These are phyloP conservation scores for Wilcoxina mikolae DNA, from an alignment of 495 filamentous ascomycete species.

Conservation along the genomic window DNA sequence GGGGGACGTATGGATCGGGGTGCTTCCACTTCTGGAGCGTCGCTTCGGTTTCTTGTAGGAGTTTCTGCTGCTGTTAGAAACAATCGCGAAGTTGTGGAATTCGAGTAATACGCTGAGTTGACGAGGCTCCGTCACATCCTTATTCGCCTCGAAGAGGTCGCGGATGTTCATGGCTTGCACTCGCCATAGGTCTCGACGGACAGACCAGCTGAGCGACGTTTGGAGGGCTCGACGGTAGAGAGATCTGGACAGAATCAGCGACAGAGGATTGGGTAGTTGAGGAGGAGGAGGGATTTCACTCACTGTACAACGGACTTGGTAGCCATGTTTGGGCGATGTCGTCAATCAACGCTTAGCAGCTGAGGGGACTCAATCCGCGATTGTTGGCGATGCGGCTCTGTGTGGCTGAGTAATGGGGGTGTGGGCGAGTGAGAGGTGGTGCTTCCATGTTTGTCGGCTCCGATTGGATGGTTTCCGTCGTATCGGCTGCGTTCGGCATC, in stretches of 20 bases:
- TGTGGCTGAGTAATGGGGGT: background rate
- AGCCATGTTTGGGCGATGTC: constrained; percentile 12
- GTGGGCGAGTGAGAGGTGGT: background rate
- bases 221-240: constrained; percentile 89
- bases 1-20: constrained; percentile 76
- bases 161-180: constrained; percentile 92
- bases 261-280: background rate
- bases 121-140: constrained; percentile 66
- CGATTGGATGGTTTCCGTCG: background rate
- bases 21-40: constrained; percentile 91
- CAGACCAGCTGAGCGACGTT: constrained; percentile 84
- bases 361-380: background rate
- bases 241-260: constrained; percentile 41
- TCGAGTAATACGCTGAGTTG: constrained; percentile 59
- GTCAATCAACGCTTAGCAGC: background rate
- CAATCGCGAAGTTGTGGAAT: background rate
- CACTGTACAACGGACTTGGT: constrained; percentile 24
- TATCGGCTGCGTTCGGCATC: background rate
- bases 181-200: constrained; percentile 81
- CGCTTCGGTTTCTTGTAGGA: constrained; percentile 76
- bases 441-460: background rate
- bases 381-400: background rate
- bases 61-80: constrained; percentile 36
- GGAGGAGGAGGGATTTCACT: background rate
- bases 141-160: constrained; percentile 88